Evolutionary conservation across 192 early-diverging fungal genomes (phyloP).

Genomic region (Linnemannia schmuckeri): DNA sequence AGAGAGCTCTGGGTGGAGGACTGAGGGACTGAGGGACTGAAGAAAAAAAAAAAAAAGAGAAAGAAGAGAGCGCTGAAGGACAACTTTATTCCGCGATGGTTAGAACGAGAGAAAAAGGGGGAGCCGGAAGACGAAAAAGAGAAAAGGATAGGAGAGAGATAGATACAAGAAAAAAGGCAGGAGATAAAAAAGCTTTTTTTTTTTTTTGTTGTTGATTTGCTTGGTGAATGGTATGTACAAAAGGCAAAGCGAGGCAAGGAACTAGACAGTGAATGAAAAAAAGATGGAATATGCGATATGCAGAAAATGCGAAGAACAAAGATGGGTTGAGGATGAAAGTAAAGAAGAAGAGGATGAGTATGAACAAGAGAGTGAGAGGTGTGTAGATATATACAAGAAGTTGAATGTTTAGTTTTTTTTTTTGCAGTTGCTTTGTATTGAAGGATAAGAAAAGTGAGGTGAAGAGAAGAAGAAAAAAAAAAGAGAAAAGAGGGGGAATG

Average conservation of each 20-base stretch:
- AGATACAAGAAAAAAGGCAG: background rate
- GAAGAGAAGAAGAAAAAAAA: background rate
- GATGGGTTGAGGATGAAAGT: too few species aligned
- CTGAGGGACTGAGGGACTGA: background rate
- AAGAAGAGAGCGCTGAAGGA: background rate
- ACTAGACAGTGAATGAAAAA: background rate
- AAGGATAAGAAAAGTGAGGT: background rate
- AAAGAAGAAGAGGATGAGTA: too few species aligned
- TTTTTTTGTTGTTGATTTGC: background rate
- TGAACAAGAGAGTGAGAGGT: background rate
- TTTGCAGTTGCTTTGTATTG: background rate
- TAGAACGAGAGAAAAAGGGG: background rate
- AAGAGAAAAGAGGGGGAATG: background rate
- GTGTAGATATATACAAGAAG: constrained; percentile 15
- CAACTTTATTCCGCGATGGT: background rate
- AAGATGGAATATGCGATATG: constrained; percentile 7
- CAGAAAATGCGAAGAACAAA: background rate
- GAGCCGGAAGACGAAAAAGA: constrained; percentile 9
- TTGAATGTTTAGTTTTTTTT: background rate
- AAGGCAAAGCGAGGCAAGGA: constrained; percentile 6
- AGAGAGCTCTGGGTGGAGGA: constrained; percentile 1
- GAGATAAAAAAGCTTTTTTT: background rate
- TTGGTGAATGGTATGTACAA: background rate
- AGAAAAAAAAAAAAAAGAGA: background rate
- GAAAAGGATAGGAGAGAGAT: background rate